Conservation (phyloP, 2,329 filamentous ascomycete genomes). For the Cladophialophora exuberans region DNA sequence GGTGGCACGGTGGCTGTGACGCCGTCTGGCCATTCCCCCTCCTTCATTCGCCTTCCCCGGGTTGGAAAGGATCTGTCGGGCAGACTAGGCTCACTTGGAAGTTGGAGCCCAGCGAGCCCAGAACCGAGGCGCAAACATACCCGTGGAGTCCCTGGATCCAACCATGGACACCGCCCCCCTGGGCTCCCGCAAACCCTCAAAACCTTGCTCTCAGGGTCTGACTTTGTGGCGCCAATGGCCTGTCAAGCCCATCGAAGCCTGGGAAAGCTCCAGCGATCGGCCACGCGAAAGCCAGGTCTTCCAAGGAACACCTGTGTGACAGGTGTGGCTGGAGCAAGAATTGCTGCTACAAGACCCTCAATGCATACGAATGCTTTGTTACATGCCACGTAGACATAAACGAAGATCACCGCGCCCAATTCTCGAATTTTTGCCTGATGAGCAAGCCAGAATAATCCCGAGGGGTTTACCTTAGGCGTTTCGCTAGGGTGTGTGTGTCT, state of each 20-base stretch:
- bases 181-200: not conserved
- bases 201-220: constrained; percentile 13
- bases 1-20: constrained; percentile 17
- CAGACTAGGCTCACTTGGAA: not conserved
- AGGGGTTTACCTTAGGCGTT: too few relatives aligned
- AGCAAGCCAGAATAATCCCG: too few relatives aligned
- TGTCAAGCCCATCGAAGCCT: not conserved
- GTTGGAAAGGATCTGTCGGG: constrained; percentile 3
- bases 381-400: constrained; percentile 16
- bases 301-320: constrained; percentile 1
- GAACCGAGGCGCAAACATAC: constrained; percentile 10
- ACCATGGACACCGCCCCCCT: not conserved
- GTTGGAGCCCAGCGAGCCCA: not conserved
- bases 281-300: constrained; percentile 1
- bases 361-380: constrained; percentile 1
- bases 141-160: not conserved
- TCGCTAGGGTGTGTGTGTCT: too few relatives aligned
- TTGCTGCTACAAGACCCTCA: not conserved
- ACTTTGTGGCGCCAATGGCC: constrained; percentile 5
- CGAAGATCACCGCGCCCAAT: constrained; percentile 9
- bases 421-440: too few relatives aligned
- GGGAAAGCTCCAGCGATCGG: constrained; percentile 3
- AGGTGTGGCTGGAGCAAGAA: not conserved
- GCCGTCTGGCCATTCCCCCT: constrained; percentile 22
- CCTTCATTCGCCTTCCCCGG: constrained; percentile 16